Evolutionary conservation across 225 moss, liverwort and hornwort species (phyloP).

Genomic region (Asterella californica): DNA sequence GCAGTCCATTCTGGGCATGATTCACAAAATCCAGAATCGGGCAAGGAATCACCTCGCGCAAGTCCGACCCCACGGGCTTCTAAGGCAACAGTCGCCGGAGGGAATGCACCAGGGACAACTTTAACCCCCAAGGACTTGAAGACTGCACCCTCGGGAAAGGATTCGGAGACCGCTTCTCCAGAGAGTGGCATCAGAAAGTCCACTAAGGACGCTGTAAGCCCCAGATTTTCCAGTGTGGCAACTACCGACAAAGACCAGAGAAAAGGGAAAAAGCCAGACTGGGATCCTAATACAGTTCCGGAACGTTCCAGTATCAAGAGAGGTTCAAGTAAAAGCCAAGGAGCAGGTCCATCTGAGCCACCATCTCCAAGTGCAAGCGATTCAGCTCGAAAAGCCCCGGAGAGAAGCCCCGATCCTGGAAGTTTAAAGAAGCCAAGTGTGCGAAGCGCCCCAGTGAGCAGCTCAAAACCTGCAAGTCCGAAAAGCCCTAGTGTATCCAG

Average conservation of each 20-base stretch:
- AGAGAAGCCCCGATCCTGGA: background rate
- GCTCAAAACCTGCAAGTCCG: background rate
- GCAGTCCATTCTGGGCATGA: background rate
- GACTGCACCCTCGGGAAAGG: background rate
- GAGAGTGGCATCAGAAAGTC: background rate
- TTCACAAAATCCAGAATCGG: background rate
- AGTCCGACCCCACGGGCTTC: constrained; percentile 3
- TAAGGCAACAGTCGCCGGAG: background rate
- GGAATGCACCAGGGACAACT: background rate
- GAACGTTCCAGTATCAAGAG: constrained; percentile 12
- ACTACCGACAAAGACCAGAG: background rate
- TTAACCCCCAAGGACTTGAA: no score
- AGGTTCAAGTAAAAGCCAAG: constrained; percentile 1
- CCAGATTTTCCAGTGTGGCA: background rate
- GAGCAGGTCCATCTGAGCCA: background rate
- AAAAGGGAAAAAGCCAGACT: background rate
- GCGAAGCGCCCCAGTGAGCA: background rate
- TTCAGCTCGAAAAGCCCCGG: background rate
- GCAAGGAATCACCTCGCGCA: background rate
- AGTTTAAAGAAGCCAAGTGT: background rate
- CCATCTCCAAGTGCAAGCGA: background rate
- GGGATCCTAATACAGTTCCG: background rate
- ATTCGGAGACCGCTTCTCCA: background rate
- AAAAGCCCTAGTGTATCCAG: background rate
- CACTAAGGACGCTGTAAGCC: background rate